Conservation (phyloP, 495 filamentous ascomycete species). For the Cercophora scortea region DNA sequence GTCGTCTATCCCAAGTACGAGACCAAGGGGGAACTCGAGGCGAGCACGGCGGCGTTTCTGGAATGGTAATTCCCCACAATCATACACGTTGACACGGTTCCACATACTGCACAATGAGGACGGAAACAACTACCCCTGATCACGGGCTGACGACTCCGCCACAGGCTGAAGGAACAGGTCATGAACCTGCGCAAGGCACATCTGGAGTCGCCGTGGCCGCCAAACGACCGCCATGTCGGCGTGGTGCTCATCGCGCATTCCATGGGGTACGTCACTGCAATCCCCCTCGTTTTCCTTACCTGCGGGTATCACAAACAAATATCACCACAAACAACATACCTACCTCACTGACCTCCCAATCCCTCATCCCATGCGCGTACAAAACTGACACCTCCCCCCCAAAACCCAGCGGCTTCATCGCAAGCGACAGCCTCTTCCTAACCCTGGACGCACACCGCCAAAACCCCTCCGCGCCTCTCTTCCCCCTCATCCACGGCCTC, state of each 20-base stretch:
- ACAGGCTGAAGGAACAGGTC: conserved; percentile 80
- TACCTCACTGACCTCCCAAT: not conserved
- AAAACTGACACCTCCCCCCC: too few species aligned
- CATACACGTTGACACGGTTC: not conserved
- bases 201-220: conserved; percentile 69
- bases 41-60: conserved; percentile 67
- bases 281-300: too few species aligned
- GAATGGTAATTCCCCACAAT: conserved; percentile 63
- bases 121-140: not conserved
- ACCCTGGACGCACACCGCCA: conserved; percentile 32
- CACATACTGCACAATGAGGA: not conserved
- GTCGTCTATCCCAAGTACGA: conserved; percentile 87
- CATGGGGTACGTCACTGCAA: conserved; percentile 56
- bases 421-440: conserved; percentile 70
- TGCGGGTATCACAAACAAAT: too few species aligned
- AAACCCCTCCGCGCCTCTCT: conserved; percentile 33
- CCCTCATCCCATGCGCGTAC: too few species aligned
- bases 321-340: too few species aligned
- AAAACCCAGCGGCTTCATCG: conserved; percentile 81
- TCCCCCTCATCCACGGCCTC: conserved; percentile 68
- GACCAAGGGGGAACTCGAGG: conserved; percentile 74
- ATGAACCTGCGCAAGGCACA: conserved; percentile 76
- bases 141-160: not conserved
- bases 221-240: conserved; percentile 75
- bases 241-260: conserved; percentile 83